These are phyloP conservation scores for Chlorella ohadii DNA, from an alignment of 139 green algal genomes.

Conservation along the genomic window DNA sequence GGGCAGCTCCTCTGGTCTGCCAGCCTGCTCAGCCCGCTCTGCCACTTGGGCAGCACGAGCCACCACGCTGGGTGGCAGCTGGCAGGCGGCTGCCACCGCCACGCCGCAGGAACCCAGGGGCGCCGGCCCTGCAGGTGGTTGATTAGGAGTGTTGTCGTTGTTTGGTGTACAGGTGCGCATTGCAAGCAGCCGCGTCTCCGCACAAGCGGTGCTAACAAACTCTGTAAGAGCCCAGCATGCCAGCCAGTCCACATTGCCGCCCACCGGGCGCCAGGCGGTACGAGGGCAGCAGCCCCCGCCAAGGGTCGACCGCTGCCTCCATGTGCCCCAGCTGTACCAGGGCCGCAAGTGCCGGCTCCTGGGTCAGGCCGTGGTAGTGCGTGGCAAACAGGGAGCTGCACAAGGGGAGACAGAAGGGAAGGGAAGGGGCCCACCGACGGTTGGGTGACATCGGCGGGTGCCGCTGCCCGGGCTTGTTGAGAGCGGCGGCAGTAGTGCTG, in stretches of 20 bases:
- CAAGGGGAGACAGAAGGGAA: too few relatives aligned
- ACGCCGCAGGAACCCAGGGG: conserved; percentile 60
- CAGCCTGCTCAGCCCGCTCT: not conserved
- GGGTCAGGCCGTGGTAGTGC: conserved; percentile 88
- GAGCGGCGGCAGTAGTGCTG: too few relatives aligned
- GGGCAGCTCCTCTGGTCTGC: too few relatives aligned
- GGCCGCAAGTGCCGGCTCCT: not conserved
- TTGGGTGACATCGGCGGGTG: too few relatives aligned
- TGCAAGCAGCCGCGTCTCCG: too few relatives aligned
- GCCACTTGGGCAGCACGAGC: conserved; percentile 23
- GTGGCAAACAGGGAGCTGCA: conserved; percentile 90
- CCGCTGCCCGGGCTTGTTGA: too few relatives aligned
- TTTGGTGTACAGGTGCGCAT: too few relatives aligned
- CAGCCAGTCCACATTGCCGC: too few relatives aligned
- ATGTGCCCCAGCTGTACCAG: conserved; percentile 58
- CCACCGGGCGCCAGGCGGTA: not conserved
- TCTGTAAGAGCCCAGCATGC: too few relatives aligned
- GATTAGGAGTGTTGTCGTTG: too few relatives aligned
- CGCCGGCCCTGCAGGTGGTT: conserved; percentile 30
- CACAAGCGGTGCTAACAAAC: too few relatives aligned
- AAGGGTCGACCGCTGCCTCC: conserved; percentile 23
- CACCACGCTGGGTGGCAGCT: conserved; percentile 46
- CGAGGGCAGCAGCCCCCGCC: conserved; percentile 42
- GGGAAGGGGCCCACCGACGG: too few relatives aligned
- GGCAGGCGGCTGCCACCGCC: conserved; percentile 44